Evolutionary conservation across 129 eudicot species (phyloP), one percentile per base, ranked within the genome.

Genomic region (Silybum marianum): DNA sequence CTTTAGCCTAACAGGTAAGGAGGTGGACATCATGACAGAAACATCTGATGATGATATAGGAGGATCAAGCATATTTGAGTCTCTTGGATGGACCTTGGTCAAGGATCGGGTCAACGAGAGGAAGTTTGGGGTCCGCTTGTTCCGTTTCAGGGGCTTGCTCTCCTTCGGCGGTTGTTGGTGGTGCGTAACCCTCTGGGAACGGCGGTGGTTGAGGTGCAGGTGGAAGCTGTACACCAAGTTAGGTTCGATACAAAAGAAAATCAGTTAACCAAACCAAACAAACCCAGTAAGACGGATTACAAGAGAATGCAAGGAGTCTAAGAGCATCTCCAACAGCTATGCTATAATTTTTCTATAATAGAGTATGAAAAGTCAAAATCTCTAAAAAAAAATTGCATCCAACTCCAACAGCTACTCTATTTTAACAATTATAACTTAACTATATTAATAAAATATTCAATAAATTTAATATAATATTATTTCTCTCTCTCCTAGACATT

Each of bases 161-260:
- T 22, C 83, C 90, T 79, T 85, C 92, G 9, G 85, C 78, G 51
- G 89, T 69, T n/a, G 82, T 73, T 58, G 91, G 89, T 19, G 92
- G 92, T 13, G 78, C 67, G 74, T 91, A 91, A 48, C 95, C 95
- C 71, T 91, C 95, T 0, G 95, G 95, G 58, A 91, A 91, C 12
- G 92, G 88, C n/a, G 96, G 96, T 9, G 96, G 96, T 6, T 89
- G 96, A 18, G 96, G 92, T 16, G 91, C 89, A 4, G 92, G 92
- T 38, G 89, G 92, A 5, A 91, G 91, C 96, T 91, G 85, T 76
- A 77, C 79, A 78, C 65, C 22, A 54, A 54, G 65, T 54, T 16
- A 16, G 22, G 7, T 58, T 58, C 4, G n/a, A 58, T n/a, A 58
- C 66, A n/a, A 58, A 51, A 18, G 18, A 18, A 58, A 16, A 58